phyloP scores from a whole-genome alignment of 2,329 filamentous ascomycete genomes.

The Colletotrichum tropicicola region DNA sequence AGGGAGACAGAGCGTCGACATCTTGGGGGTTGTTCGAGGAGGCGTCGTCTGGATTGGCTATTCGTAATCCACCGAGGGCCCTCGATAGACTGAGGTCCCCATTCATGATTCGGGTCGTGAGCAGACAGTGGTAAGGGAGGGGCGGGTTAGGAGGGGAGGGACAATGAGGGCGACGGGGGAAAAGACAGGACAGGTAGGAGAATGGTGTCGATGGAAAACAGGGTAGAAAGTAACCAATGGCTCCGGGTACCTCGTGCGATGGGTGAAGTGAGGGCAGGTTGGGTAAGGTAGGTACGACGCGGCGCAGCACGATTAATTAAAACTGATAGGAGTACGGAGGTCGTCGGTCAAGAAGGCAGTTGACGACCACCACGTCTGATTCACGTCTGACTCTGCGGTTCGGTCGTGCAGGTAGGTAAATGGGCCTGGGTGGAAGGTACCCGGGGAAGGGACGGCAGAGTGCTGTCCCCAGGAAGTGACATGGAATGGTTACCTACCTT shows the following conservation, averaged over 20 bases:
- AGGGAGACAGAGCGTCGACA: constrained; percentile 38
- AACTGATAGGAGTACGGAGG: constrained; percentile 11
- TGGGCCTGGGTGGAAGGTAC: background rate
- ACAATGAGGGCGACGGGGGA: background rate
- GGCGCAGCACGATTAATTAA: constrained; percentile 14
- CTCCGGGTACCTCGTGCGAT: constrained; percentile 4
- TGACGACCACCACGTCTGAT: constrained; percentile 1
- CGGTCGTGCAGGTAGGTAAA: background rate
- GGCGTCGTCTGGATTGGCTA: constrained; percentile 85
- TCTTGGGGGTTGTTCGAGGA: constrained; percentile 12
- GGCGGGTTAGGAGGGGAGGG: background rate
- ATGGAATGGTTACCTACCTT: no score
- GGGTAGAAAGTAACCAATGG: constrained; percentile 13
- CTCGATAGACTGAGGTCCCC: constrained; percentile 92
- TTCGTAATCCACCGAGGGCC: constrained; percentile 91
- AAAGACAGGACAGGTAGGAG: background rate
- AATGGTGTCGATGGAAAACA: constrained; percentile 2
- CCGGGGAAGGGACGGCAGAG: background rate
- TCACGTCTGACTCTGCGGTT: background rate
- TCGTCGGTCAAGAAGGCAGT: constrained; percentile 11
- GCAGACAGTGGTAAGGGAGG: background rate
- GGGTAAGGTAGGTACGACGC: constrained; percentile 2
- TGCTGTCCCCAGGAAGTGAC: background rate
- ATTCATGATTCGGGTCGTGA: constrained; percentile 71
- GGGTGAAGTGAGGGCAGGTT: constrained; percentile 4